These are phyloP conservation scores for Irpex lacteus DNA, from an alignment of 1,284 basidiomycete genomes.

Conservation along the genomic window DNA sequence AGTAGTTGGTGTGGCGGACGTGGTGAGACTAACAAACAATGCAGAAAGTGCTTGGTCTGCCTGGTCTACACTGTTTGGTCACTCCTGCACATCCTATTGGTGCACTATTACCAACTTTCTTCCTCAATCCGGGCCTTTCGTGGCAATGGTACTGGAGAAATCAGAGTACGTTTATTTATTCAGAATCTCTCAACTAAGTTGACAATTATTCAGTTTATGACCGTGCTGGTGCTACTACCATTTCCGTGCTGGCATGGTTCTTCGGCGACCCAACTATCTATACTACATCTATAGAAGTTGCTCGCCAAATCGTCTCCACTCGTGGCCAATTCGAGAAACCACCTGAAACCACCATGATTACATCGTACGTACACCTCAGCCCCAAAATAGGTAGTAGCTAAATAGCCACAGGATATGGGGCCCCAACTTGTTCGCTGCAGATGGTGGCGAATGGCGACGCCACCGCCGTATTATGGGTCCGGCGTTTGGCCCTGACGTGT, in stretches of 20 bases:
- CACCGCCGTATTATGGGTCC: constrained; percentile 7
- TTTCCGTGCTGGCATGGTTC: constrained; percentile 4
- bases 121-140: constrained; percentile 4
- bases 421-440: constrained; percentile 7
- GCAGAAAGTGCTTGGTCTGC: not conserved
- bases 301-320: constrained; percentile 3
- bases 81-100: constrained; percentile 3
- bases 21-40: too few species aligned
- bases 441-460: constrained; percentile 7
- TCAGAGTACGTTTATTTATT: not conserved
- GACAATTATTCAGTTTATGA: not conserved
- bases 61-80: constrained; percentile 3
- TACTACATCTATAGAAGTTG: constrained; percentile 5
- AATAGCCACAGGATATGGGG: constrained; percentile 1
- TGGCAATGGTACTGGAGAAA: constrained; percentile 10
- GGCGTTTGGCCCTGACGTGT: constrained; percentile 5
- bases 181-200: too few species aligned
- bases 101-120: constrained; percentile 3
- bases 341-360: not conserved
- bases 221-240: not conserved
- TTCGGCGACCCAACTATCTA: constrained; percentile 4
- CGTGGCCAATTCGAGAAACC: constrained; percentile 5
- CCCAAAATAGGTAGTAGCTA: not conserved
- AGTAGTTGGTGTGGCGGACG: too few species aligned
- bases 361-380: not conserved